phyloP scores from a whole-genome alignment of 169 alveolate species.

The Miamiensis avidus region DNA sequence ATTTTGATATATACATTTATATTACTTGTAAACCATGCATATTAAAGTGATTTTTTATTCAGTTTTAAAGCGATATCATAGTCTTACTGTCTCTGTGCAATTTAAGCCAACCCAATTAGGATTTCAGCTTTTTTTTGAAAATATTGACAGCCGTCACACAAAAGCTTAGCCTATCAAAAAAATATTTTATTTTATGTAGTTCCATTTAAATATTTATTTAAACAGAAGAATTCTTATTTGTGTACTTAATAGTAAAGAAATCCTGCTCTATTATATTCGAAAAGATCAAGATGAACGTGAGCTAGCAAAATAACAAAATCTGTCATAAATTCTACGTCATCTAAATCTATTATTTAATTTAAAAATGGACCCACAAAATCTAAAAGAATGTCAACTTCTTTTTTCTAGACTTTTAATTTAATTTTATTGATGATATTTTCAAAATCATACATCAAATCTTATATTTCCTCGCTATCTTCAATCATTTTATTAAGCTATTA shows the following conservation, averaged over 20 bases:
- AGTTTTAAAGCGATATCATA: neutral
- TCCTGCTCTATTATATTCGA: neutral
- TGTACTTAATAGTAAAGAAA: neutral
- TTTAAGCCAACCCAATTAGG: neutral
- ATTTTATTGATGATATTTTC: neutral
- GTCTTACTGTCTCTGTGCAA: neutral
- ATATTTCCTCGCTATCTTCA: neutral
- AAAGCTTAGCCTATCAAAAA: neutral
- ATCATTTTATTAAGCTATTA: too few relatives aligned
- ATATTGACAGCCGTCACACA: neutral
- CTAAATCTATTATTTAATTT: neutral
- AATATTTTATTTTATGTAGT: too few relatives aligned
- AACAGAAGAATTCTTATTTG: neutral
- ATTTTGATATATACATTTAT: too few relatives aligned
- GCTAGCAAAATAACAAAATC: neutral
- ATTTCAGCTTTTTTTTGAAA: neutral
- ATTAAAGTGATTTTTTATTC: neutral
- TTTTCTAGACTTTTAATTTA: neutral
- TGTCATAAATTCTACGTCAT: too few relatives aligned
- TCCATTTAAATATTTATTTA: too few relatives aligned
- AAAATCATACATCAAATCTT: neutral
- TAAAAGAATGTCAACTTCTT: neutral
- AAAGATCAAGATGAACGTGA: neutral
- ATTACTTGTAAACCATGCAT: neutral
- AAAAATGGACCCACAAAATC: neutral